Evolutionary conservation across 306 rosid species (phyloP).

Genomic region (Glycine latifolia): DNA sequence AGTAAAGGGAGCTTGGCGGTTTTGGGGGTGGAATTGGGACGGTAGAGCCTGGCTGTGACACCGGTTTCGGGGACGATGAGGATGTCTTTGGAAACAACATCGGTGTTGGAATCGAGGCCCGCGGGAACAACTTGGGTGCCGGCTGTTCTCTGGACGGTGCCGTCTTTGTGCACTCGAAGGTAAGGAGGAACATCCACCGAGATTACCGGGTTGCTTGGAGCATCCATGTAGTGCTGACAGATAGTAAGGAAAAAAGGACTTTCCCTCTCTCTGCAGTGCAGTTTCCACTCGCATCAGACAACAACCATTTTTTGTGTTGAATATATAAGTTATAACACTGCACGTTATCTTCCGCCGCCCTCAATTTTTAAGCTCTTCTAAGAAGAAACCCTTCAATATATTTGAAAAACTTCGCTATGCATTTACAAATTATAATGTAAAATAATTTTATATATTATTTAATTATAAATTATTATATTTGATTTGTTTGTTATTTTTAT

Average conservation of each 20-base stretch:
- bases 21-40: slow-evolving; percentile 41
- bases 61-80: slow-evolving; percentile 60
- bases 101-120: slow-evolving; percentile 62
- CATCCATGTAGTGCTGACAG: slow-evolving; percentile 50
- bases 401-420: no score
- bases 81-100: slow-evolving; percentile 79
- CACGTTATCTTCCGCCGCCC: no score
- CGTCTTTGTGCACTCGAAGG: slow-evolving; percentile 67
- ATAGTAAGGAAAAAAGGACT: no score
- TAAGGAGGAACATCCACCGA: slow-evolving; percentile 69
- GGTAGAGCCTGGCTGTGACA: slow-evolving; percentile 71
- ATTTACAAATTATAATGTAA: no score
- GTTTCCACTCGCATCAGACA: no score
- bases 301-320: no score
- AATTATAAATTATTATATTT: no score
- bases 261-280: background rate
- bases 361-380: no score
- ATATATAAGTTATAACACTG: no score
- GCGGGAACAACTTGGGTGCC: slow-evolving; percentile 65
- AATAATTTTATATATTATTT: no score
- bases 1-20: slow-evolving; percentile 61
- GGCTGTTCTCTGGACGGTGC: slow-evolving; percentile 65
- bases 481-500: no score
- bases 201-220: slow-evolving; percentile 47
- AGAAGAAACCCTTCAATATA: no score